Evolutionary conservation across 371 early-diverging fungal genomes (phyloP), one percentile per base, ranked within the genome.

Genomic region (Mortierella sp.): DNA sequence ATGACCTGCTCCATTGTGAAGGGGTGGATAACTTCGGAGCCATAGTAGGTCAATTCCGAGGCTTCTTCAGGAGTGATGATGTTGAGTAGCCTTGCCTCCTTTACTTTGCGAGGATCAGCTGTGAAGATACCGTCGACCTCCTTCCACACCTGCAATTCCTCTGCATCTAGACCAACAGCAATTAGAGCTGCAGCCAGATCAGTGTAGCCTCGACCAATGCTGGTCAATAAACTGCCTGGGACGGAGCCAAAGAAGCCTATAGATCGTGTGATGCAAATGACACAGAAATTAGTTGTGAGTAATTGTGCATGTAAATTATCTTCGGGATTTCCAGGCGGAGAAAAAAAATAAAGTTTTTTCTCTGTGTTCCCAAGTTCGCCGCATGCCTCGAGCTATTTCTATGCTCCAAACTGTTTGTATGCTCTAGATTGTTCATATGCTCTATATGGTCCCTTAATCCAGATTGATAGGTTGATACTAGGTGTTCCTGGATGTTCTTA

Each of bases 1-100:
- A 98, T 97, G 63, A 97, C 97, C 75, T 98, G 98, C 78, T 97
- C 97, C 98, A 99, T 98, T 11, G 99, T 99, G 85, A 97, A 97
- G 8, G 99, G 99, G 75, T 99, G 98, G 72, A 99, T 97, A 45
- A 98, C 98, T 84, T 99, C 98, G 0, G 96, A 95, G 5, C 98
- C 98, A 75, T 98, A 99, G 81, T 97, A 98, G 0, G 99, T 98
- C 80, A 98, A 86, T 85, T 99, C 99, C n/a, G 99, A 94, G 0
- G 98, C 99, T 84, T 99, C 99, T 83, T 98, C 98, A 18, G 99
- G 98, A 20, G 97, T 94, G 74, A 99, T 98, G 63, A 91, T 90
- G 22, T 93, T 89, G 43, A 99, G 90, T 49, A 97, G 88, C 18
- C 94, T 88, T n/a, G 99, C 99, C 9, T 86, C 78, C 43, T 92